Conservation (phyloP, 2,329 filamentous ascomycete genomes). For the Orbilia quercus region DNA sequence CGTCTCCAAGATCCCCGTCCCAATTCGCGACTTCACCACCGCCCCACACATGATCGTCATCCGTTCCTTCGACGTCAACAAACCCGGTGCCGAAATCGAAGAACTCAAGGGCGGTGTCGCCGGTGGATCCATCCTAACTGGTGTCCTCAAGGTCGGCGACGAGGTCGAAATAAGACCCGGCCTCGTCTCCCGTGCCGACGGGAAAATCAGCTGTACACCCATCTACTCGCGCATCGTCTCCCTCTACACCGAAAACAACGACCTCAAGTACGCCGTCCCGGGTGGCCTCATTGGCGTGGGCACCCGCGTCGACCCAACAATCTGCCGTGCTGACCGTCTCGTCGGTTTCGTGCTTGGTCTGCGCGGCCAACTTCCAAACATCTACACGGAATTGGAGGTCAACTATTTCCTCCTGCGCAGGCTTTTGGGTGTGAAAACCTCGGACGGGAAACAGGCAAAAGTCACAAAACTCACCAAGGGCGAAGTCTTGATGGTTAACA, state of each 20-base stretch:
- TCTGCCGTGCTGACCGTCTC: conserved; percentile 98
- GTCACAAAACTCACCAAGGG: conserved; percentile 98
- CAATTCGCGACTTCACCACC: conserved; percentile 86
- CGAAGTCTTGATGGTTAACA: conserved; percentile 99
- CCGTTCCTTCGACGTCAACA: conserved; percentile 99
- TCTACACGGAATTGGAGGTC: conserved; percentile 98
- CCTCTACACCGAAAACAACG: conserved; percentile 97
- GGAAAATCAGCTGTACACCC: conserved; percentile 93
- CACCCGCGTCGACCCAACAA: conserved; percentile 94
- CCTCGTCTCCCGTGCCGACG: conserved; percentile 94
- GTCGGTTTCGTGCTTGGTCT: conserved; percentile 97
- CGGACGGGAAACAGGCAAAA: conserved; percentile 99
- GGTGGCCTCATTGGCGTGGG: conserved; percentile 98
- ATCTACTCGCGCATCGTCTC: conserved; percentile 96
- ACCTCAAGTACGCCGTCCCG: conserved; percentile 96
- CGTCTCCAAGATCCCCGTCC: conserved; percentile 93
- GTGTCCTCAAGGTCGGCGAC: conserved; percentile 95
- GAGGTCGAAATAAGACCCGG: conserved; percentile 99
- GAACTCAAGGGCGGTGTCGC: conserved; percentile 98
- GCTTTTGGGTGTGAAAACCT: conserved; percentile 94
- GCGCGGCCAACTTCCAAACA: conserved; percentile 90
- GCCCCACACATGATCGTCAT: conserved; percentile 99
- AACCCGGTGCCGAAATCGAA: conserved; percentile 98
- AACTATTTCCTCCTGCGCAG: conserved; percentile 98
- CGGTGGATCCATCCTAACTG: conserved; percentile 94